Base-by-base conservation (phyloP, 2,329 filamentous ascomycete species). In the Stemphylium vesicarium region DNA sequence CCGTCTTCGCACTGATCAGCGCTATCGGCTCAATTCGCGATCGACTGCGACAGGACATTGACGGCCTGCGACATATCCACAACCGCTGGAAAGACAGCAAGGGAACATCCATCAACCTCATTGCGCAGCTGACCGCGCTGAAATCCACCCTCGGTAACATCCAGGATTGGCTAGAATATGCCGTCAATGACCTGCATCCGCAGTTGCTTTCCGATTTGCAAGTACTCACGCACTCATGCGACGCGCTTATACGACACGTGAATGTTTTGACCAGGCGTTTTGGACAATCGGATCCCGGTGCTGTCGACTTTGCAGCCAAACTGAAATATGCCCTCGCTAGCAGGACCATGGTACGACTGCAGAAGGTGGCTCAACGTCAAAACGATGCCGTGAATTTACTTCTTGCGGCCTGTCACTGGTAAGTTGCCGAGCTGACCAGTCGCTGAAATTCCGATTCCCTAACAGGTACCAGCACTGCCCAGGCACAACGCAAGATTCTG, bases 401-500 rank as follows among this genome's bases (percentile, higher is more conserved):
- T 4, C 56, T 71, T n/a, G 69, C 69, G 41, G 69, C 69, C 42
- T 72, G 69, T 26, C 66, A 71, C 53, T 71, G 68, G 69, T 72
- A 50, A 60, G 65, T 40, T 36, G 31, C 12, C 33, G 26, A 24
- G 5, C 32, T 1, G 26, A 18, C 18, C 20, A 8, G 43, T 15
- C 16, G 15, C n/a, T 29, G 22, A 1, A 26, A 3, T 7, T 15
- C 24, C 39, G 4, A 20, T 18, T n/a, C 15, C 40, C 68, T 73
- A 60, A 73, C 60, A 32, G n/a, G 24, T 36, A 13, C 62, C 65
- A 59, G 72, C 66, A 45, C 71, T 66, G 54, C 66, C 57, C 53
- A 75, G 73, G 72, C 72, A 31, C 72, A 75, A 43, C 66, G 72
- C 47, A 75, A 75, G 55, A 75, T 75, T 11, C 50, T 75, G 10